Evolutionary conservation across 257 asterid genomes (phyloP).

Genomic region (Nicotiana attenuata): DNA sequence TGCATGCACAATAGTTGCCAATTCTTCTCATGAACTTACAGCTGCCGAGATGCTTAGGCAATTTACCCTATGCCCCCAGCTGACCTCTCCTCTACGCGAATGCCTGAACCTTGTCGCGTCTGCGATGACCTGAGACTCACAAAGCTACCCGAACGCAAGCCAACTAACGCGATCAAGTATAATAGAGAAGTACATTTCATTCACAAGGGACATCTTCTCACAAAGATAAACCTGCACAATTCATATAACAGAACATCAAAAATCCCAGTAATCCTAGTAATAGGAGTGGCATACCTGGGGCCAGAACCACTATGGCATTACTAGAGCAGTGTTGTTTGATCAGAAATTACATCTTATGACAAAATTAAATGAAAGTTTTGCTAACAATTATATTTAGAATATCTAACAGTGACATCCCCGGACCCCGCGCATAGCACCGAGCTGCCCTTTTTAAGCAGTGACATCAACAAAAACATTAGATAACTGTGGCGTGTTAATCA

Average conservation of each 20-base stretch:
- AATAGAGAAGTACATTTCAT: slow-evolving; percentile 97
- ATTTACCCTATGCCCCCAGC: no score
- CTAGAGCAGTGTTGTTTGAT: background rate
- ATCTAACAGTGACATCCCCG: no score
- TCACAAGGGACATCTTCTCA: slow-evolving; percentile 83
- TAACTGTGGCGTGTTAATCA: background rate
- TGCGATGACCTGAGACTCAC: no score
- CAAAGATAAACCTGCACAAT: slow-evolving; percentile 75
- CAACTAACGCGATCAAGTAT: slow-evolving; percentile 98
- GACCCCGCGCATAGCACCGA: no score
- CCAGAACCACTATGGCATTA: background rate
- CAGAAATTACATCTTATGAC: background rate
- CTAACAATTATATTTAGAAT: background rate
- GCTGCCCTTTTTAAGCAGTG: no score
- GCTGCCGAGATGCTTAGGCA: no score
- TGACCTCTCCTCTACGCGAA: no score
- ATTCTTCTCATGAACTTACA: no score
- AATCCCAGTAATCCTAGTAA: background rate
- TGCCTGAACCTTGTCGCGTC: no score
- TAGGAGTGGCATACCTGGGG: background rate
- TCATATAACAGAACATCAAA: background rate
- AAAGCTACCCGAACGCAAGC: no score
- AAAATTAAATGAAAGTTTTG: background rate
- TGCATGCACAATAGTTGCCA: no score
- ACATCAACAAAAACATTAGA: no score